Evolutionary conservation across 495 filamentous ascomycete genomes (phyloP), one percentile per base, ranked within the genome.

Genomic region (Penicillium psychrofluorescens): DNA sequence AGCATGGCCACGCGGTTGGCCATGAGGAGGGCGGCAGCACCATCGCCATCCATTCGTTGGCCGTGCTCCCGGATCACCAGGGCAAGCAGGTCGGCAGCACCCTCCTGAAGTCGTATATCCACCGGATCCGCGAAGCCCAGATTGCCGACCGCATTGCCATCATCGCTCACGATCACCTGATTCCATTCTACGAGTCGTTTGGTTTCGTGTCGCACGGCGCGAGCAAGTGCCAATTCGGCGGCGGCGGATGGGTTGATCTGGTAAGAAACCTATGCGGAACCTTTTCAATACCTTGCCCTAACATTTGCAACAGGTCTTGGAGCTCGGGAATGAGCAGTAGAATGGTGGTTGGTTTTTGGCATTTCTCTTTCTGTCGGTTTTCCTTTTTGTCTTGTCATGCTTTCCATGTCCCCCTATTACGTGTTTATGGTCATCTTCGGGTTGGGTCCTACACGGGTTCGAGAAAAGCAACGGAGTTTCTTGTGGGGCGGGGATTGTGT

Each of bases 21-120:
- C 86, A 95, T 58, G 76, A 85, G 40, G 84, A 90, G 44, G 57
- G 59, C 2, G 90, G 89, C 29, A 53, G 78, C 31, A 92, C 88
- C 2, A 68, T 97, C 41, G 85, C 78, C 13, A 59, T 95, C 31
- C 90, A 95, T 58, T 91, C 86, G 0, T 68, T 96, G 1, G 86
- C 85, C 11, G 84, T 95, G 15, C 68, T 84, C 30, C 87, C 85
- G 1, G 73, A 80, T 46, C 80, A 88, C 35, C 90, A 95, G 46
- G 68, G 79, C 31, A 77, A 79, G 43, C 83, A 84, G 8, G 64
- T 95, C 7, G 91, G 85, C n/a, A 80, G 76, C 53, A 81, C 81
- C 15, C 64, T 95, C 38, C 66, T 95, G 59, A 81, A 78, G 66
- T 72, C 83, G 3, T 96, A 86, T 53, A 72, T 89, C 36, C 82